Evolutionary conservation across 805 yeast species (phyloP), one percentile per base, ranked within the genome.

Genomic region (Saccharomycopsis sp.): DNA sequence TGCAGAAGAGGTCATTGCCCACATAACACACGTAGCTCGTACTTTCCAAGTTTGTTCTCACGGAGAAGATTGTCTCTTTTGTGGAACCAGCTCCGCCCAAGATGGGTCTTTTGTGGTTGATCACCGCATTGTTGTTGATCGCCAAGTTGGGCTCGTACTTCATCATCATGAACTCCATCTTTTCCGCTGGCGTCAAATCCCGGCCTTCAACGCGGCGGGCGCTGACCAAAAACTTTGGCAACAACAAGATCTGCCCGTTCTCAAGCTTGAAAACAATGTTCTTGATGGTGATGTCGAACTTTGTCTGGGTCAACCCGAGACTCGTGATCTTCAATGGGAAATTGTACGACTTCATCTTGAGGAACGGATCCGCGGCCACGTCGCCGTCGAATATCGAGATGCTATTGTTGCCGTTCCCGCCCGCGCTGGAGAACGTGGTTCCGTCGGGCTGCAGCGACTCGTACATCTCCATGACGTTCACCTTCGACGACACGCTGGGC

Each of bases 391-490:
- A 27, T 1, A 38, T 23, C 5, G 41, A 38, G 21, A 30, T 3
- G 5, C 7, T 19, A 36, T 6, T 41, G 18, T 23, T 22, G 16
- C 27, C 16, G 10, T 23, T 6, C 9, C 33, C 47, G 8, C 53
- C 35, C 4, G 43, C 47, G 10, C 63, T 50, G 6, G 39, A 21
- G 7, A 35, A 8, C 17, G 52, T 38, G 50, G 73, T 65, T 43
- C 56, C 54, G 55, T 81, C 69, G 17, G 82, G 74, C 3, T 53
- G 57, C 10, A 64, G 53, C 1, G 86, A 77, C 52, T 85, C 94
- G 58, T 75, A 92, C 30, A 92, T 58, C 56, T 92, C 96, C 52
- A 85, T 63, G 3, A 82, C 86, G 12, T 69, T 75, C 10, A 92
- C 53, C 51, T 78, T 71, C 37, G 73, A 70, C 23, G 71, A 71